A percentile compares a stretch with the other conserved stretches of the same genome.
Conservation (phyloP, 2,329 filamentous ascomycete species). For the Curvularia verruculosa region DNA sequence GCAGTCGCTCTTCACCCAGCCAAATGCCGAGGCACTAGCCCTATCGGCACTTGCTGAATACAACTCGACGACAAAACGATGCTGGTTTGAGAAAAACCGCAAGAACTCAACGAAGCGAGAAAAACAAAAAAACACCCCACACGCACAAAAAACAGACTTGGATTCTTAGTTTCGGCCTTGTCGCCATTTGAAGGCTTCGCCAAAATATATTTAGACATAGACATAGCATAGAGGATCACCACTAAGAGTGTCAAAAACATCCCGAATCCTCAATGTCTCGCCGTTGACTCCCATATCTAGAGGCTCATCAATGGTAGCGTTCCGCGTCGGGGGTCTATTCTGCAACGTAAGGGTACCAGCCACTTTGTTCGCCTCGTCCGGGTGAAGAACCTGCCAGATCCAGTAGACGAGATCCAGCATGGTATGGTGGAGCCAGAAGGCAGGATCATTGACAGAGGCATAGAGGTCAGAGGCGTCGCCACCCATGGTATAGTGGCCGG, state of each 20-base stretch:
- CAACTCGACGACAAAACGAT: neutral
- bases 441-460: constrained; percentile 9
- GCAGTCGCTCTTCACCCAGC: neutral
- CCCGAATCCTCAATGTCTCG: constrained; percentile 8
- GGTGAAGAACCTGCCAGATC: constrained; percentile 11
- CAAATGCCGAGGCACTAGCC: neutral
- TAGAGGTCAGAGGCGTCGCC: constrained; percentile 10
- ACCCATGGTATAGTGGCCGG: constrained; percentile 9
- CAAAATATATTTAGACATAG: neutral
- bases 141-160: neutral
- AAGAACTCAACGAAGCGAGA: neutral
- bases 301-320: constrained; percentile 11
- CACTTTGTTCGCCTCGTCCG: constrained; percentile 9
- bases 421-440: constrained; percentile 9
- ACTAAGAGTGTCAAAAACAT: constrained; percentile 6
- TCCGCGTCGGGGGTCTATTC: constrained; percentile 7
- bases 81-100: neutral
- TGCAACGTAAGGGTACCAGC: constrained; percentile 6
- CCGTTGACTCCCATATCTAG: constrained; percentile 6
- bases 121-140: neutral
- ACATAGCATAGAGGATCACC: constrained; percentile 8
- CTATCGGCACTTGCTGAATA: neutral
- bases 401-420: constrained; percentile 12
- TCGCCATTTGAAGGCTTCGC: neutral
- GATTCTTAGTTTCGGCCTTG: neutral